Evolutionary conservation across 352 stramenopile species (phyloP).

Genomic region (Globisporangium yorkense): DNA sequence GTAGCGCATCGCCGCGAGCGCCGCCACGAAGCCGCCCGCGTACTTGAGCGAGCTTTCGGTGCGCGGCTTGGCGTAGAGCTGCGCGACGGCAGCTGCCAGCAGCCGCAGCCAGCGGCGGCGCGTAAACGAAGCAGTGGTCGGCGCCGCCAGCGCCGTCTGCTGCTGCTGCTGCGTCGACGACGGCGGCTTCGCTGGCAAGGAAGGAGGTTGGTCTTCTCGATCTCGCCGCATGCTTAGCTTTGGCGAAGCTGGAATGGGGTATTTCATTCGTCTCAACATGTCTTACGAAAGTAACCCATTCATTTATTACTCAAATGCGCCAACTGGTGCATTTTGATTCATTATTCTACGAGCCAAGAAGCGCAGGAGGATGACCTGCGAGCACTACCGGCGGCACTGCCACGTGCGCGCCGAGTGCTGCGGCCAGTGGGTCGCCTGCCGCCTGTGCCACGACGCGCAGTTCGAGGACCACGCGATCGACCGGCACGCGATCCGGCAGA

Average conservation of each 20-base stretch:
- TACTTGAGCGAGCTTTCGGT: constrained; percentile 56
- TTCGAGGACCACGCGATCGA: constrained; percentile 66
- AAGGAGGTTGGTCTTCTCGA: neutral
- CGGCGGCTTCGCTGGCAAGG: neutral
- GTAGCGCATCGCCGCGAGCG: constrained; percentile 52
- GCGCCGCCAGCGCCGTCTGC: constrained; percentile 13
- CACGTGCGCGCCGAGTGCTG: constrained; percentile 73
- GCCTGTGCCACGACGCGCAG: constrained; percentile 61
- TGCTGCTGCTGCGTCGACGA: constrained; percentile 10
- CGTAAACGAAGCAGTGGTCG: constrained; percentile 3
- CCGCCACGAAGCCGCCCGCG: constrained; percentile 48
- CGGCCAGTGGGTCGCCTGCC: constrained; percentile 62
- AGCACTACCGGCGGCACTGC: constrained; percentile 60
- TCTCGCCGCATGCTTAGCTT: neutral
- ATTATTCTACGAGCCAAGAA: too few relatives aligned
- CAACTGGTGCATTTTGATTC: too few relatives aligned
- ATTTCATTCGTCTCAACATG: too few relatives aligned
- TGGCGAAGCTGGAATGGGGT: too few relatives aligned
- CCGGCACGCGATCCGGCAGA: constrained; percentile 61
- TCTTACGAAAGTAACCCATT: too few relatives aligned
- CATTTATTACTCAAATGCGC: neutral
- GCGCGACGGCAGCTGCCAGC: constrained; percentile 16
- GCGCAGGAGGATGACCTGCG: constrained; percentile 19
- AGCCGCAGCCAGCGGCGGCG: constrained; percentile 11
- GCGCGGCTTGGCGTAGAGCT: constrained; percentile 21